Percentiles rank a stretch among this genome's conserved stretches.
Conservation (phyloP, 163 green algal genomes). For the Scenedesmus sp. region DNA sequence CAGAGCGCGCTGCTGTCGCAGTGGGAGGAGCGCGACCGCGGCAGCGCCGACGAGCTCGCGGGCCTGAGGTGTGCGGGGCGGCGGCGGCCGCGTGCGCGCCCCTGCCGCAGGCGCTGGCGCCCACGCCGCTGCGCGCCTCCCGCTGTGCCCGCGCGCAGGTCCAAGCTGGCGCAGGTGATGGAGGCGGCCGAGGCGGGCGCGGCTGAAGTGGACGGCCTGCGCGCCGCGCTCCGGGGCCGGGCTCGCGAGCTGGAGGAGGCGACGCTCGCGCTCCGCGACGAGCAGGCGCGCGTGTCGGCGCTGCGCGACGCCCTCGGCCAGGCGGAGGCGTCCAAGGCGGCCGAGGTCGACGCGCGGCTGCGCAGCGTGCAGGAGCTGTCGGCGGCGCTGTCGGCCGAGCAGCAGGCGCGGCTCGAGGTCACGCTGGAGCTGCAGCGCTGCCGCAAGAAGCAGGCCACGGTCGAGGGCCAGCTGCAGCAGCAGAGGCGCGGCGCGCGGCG, state of each 20-base stretch:
- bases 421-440: constrained; percentile 27
- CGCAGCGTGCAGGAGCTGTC: constrained; percentile 33
- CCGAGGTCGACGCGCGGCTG: constrained; percentile 17
- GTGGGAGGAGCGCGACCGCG: constrained; percentile 38
- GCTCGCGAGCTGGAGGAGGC: constrained; percentile 16
- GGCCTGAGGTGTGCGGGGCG: constrained; percentile 5
- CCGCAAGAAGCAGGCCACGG: constrained; percentile 13
- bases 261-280: constrained; percentile 5
- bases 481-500: constrained; percentile 2
- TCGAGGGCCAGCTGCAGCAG: constrained; percentile 31
- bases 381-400: constrained; percentile 19
- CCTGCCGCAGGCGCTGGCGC: too few relatives aligned
- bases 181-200: neutral
- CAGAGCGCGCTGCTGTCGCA: constrained; percentile 10
- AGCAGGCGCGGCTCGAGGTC: constrained; percentile 31
- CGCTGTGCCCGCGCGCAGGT: neutral
- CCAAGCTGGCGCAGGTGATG: constrained; percentile 9
- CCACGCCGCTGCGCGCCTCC: too few relatives aligned
- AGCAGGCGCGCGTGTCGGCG: constrained; percentile 23
- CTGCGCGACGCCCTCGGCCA: constrained; percentile 11
- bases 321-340: constrained; percentile 4
- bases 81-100: too few relatives aligned
- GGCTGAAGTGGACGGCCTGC: neutral
- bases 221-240: constrained; percentile 1
- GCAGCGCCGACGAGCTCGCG: too few relatives aligned